phyloP scores from a whole-genome alignment of 805 yeast genomes.

The Starmera quercuum region DNA sequence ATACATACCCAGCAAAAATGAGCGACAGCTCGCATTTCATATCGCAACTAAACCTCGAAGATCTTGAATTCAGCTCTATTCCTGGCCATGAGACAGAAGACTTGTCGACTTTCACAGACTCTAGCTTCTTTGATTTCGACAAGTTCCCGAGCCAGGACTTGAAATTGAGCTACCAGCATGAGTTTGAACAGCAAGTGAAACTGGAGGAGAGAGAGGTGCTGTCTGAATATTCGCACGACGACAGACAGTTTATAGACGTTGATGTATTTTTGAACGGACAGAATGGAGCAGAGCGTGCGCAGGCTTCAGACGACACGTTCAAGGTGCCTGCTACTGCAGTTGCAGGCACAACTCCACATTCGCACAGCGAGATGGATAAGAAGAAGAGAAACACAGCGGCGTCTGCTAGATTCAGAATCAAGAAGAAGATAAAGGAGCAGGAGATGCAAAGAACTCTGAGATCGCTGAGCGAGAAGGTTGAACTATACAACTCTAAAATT shows the following conservation, averaged over 20 bases:
- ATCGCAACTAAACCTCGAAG: no score
- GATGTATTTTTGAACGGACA: no score
- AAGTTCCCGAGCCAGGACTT: no score
- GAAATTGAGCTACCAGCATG: no score
- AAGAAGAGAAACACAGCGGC: constrained; percentile 58
- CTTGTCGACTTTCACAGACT: constrained; percentile 12
- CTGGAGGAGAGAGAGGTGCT: no score
- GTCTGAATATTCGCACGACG: no score
- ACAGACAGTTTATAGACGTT: no score
- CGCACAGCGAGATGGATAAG: constrained; percentile 29
- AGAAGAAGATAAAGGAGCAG: constrained; percentile 51
- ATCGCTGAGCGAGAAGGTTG: constrained; percentile 37
- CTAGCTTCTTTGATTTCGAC: constrained; percentile 18
- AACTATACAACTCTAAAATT: constrained; percentile 36
- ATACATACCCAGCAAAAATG: no score
- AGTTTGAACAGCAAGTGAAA: no score
- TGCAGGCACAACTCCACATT: background rate
- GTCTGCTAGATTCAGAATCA: constrained; percentile 54
- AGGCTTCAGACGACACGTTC: background rate
- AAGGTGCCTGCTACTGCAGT: background rate
- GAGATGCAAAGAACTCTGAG: constrained; percentile 45
- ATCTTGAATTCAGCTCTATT: no score
- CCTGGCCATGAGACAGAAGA: background rate
- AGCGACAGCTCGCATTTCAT: no score
- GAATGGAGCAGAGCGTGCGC: background rate